Percentiles rank a stretch among this genome's conserved stretches.
phyloP scores from a whole-genome alignment of 176 grass and related monocot species.

The Carex scoparia region DNA sequence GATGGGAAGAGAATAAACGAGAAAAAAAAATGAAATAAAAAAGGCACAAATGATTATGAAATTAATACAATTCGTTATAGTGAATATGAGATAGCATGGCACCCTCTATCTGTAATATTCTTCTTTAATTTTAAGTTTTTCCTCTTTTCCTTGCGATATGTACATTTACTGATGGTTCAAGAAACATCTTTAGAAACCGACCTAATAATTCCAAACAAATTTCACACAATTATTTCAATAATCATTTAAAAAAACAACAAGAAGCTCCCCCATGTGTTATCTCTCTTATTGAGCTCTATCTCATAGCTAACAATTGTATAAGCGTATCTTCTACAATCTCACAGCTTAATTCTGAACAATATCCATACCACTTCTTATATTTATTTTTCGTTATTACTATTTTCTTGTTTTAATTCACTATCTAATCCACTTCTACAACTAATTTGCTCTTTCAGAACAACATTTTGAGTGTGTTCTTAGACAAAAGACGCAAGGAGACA shows the following conservation, averaged over 20 bases:
- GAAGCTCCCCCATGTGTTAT: slow-evolving; percentile 30
- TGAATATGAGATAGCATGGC: neutral
- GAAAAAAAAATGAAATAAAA: neutral
- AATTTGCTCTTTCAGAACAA: no score
- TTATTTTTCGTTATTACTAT: no score
- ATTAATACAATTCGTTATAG: neutral
- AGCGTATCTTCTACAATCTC: no score
- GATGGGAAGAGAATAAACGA: no score
- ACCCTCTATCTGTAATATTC: no score
- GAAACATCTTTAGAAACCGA: slow-evolving; percentile 63
- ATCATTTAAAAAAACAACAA: neutral
- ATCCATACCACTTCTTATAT: no score
- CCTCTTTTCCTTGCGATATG: slow-evolving; percentile 64
- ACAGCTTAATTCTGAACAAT: no score
- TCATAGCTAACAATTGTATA: no score
- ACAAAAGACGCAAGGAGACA: no score
- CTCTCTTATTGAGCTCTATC: neutral
- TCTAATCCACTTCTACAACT: no score
- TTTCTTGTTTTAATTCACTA: no score
- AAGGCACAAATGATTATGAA: neutral
- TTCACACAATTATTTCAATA: neutral
- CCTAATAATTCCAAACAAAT: slow-evolving; percentile 28
- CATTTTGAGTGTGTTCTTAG: no score
- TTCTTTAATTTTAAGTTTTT: slow-evolving; percentile 44
- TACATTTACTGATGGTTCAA: slow-evolving; percentile 44